Percentiles rank a stretch among this genome's conserved stretches.
Evolutionary conservation across 83 land plant species (phyloP).

Genomic region (Picea engelmannii): DNA sequence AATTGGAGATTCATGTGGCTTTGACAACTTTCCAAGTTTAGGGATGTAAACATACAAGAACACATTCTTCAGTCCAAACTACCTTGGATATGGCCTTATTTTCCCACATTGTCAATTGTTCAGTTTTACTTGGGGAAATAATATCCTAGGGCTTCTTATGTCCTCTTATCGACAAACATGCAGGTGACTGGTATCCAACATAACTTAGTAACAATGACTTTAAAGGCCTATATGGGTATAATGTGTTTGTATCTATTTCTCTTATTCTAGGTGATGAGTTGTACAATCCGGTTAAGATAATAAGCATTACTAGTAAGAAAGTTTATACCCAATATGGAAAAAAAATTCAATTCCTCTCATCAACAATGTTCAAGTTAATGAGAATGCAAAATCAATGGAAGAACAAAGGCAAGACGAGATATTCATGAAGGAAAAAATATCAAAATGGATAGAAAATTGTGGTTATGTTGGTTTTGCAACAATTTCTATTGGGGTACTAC

Average conservation of each 20-base stretch:
- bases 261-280: too few species aligned
- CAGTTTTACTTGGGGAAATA: constrained; percentile 77
- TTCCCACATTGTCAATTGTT: constrained; percentile 88
- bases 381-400: constrained; percentile 24
- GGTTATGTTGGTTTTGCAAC: too few species aligned
- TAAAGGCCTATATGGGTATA: constrained; percentile 95
- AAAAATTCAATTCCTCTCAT: too few species aligned
- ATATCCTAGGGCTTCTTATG: constrained; percentile 84
- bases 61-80: constrained; percentile 63
- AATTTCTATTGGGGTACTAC: too few species aligned
- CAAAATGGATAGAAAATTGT: too few species aligned
- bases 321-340: too few species aligned
- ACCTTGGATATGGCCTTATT: constrained; percentile 82
- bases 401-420: constrained; percentile 35
- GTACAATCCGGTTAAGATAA: too few species aligned
- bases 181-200: constrained; percentile 86
- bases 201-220: constrained; percentile 76
- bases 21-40: too few species aligned
- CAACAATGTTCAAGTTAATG: too few species aligned
- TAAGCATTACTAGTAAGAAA: too few species aligned
- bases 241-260: constrained; percentile 41
- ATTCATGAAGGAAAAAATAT: constrained; percentile 61
- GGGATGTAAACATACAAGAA: too few species aligned
- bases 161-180: constrained; percentile 63
- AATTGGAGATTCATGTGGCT: too few species aligned